phyloP scores from a whole-genome alignment of 495 filamentous ascomycete species.

The Elasticomyces elasticus region DNA sequence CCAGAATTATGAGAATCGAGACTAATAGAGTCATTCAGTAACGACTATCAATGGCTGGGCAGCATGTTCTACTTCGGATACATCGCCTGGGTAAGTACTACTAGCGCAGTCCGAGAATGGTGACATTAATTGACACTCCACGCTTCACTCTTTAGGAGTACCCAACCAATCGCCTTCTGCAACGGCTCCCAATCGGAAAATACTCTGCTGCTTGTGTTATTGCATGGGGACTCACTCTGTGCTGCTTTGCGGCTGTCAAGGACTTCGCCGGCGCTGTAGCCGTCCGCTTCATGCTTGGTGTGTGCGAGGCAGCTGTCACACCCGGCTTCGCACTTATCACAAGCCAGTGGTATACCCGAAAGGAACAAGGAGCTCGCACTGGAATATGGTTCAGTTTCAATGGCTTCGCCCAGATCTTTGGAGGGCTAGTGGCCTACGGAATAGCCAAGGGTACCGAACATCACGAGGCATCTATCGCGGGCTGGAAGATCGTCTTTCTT shows the following conservation, averaged over 20 bases:
- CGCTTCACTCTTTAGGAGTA: too few relatives aligned
- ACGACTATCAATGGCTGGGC: conserved; percentile 45
- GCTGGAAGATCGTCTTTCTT: conserved; percentile 63
- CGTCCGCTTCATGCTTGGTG: conserved; percentile 42
- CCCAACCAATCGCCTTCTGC: conserved; percentile 48
- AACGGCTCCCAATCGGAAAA: conserved; percentile 47
- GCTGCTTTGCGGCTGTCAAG: conserved; percentile 34
- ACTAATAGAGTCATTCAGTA: conserved; percentile 35
- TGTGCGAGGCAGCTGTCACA: conserved; percentile 40
- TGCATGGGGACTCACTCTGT: conserved; percentile 36
- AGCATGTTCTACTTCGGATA: conserved; percentile 44
- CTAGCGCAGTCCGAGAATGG: too few relatives aligned
- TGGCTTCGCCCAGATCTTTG: conserved; percentile 40
- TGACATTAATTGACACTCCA: too few relatives aligned
- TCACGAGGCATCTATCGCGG: conserved; percentile 45
- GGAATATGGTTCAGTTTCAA: conserved; percentile 45
- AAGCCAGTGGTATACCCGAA: conserved; percentile 42
- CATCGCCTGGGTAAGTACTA: conserved; percentile 30
- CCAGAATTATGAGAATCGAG: conserved; percentile 41
- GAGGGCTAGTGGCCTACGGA: conserved; percentile 53
- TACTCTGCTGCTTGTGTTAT: conserved; percentile 34
- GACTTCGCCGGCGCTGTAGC: conserved; percentile 34
- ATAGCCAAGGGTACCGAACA: conserved; percentile 48
- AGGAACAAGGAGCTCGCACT: conserved; percentile 39
- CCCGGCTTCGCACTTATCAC: conserved; percentile 42